Percentiles rank a stretch among this genome's conserved stretches.
Conservation (phyloP, 129 eudicot species). For the Logfia minima region DNA sequence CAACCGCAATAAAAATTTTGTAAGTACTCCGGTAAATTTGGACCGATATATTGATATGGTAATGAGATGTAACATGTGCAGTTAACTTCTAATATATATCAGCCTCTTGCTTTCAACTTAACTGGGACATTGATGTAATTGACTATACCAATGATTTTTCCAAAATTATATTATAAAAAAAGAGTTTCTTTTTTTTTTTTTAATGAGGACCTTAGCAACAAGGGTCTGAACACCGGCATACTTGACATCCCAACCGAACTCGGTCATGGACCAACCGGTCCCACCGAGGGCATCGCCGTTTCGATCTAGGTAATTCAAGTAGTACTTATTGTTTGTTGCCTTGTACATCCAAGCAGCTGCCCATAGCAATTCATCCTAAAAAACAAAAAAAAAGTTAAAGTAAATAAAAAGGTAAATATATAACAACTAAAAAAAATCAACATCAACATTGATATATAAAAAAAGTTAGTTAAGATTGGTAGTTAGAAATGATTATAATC, state of each 20-base stretch:
- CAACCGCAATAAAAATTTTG: constrained; percentile 3
- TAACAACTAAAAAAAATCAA: neutral
- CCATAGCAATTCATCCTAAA: constrained; percentile 80
- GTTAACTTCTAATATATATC: no score
- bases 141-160: no score
- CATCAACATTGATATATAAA: neutral
- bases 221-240: constrained; percentile 72
- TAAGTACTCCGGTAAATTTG: neutral
- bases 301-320: constrained; percentile 46
- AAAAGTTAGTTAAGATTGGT: constrained; percentile 9
- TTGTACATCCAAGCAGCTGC: constrained; percentile 75
- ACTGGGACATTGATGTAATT: no score
- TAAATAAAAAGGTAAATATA: neutral
- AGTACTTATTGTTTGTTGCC: constrained; percentile 51
- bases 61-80: neutral
- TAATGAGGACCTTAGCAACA: constrained; percentile 49
- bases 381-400: constrained; percentile 13
- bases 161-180: no score
- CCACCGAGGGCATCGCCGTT: constrained; percentile 58
- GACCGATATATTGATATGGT: neutral
- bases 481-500: constrained; percentile 16
- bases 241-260: constrained; percentile 83
- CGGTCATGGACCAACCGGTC: constrained; percentile 61
- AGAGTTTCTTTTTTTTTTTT: no score
- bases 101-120: no score